Evolutionary conservation across 345 rosid genomes (phyloP).

Genomic region (Cochlearia excelsa): DNA sequence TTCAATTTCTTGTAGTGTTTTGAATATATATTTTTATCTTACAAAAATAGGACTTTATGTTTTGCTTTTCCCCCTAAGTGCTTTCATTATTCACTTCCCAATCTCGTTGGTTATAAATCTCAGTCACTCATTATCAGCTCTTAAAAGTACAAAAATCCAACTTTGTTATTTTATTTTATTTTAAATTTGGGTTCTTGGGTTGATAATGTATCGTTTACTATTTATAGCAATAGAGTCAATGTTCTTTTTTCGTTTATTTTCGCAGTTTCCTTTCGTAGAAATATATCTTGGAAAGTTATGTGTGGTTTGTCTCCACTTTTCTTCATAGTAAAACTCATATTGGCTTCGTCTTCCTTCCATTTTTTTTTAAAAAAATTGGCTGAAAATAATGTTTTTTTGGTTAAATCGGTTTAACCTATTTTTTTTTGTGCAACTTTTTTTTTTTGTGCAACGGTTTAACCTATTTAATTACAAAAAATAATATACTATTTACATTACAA

Average conservation of each 20-base stretch:
- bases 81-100: conserved; percentile 30
- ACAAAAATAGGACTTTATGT: conserved; percentile 10
- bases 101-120: conserved; percentile 30
- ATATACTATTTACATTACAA: neutral
- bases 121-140: conserved; percentile 32
- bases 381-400: neutral
- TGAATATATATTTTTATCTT: neutral
- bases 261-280: conserved; percentile 19
- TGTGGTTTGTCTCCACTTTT: conserved; percentile 30
- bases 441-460: neutral
- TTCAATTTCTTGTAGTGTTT: conserved; percentile 15
- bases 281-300: conserved; percentile 22
- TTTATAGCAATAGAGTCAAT: conserved; percentile 25
- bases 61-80: conserved; percentile 23
- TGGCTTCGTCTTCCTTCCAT: conserved; percentile 18
- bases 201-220: conserved; percentile 32
- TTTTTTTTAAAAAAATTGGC: neutral
- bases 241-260: conserved; percentile 24
- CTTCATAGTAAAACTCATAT: conserved; percentile 14
- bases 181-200: conserved; percentile 30
- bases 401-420: too few species aligned
- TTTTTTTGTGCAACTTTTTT: too few species aligned
- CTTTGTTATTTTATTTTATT: conserved; percentile 4
- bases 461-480: neutral
- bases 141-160: conserved; percentile 31